These are phyloP conservation scores for Fusarium mangiferae DNA, from an alignment of 2,329 filamentous ascomycete genomes.

Conservation along the genomic window DNA sequence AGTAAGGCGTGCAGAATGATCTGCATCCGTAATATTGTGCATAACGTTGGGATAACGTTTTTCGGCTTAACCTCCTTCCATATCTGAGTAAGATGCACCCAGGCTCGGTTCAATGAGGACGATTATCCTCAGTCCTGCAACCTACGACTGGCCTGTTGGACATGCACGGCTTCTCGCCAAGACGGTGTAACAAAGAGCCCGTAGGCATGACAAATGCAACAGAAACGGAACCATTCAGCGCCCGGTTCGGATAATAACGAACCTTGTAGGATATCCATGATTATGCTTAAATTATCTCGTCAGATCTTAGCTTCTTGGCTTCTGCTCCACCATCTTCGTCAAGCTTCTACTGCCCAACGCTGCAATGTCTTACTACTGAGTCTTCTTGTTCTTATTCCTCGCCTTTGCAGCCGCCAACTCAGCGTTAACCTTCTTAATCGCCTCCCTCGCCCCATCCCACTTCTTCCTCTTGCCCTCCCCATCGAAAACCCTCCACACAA, in stretches of 20 bases:
- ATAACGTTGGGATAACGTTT: background rate
- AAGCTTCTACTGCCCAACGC: background rate
- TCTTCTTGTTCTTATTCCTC: conserved; percentile 20
- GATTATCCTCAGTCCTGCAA: background rate
- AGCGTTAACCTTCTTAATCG: conserved; percentile 48
- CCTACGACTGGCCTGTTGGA: background rate
- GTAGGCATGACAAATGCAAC: conserved; percentile 32
- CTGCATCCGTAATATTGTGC: too few relatives aligned
- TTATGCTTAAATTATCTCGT: conserved; percentile 8
- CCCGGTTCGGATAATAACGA: background rate
- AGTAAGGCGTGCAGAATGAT: background rate
- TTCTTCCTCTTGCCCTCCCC: conserved; percentile 52
- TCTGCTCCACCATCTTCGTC: background rate
- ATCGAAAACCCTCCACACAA: conserved; percentile 55
- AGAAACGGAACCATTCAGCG: background rate
- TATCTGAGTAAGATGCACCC: background rate
- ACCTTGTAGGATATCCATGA: background rate
- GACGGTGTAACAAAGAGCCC: conserved; percentile 21
- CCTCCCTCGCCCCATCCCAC: conserved; percentile 53
- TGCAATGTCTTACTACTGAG: background rate
- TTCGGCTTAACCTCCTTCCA: background rate
- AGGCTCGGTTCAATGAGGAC: rapidly evolving
- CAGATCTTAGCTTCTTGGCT: background rate
- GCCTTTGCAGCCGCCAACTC: conserved; percentile 21
- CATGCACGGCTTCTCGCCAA: background rate